Conservation (phyloP, 2,329 filamentous ascomycete species). For the Colletotrichum costaricense region DNA sequence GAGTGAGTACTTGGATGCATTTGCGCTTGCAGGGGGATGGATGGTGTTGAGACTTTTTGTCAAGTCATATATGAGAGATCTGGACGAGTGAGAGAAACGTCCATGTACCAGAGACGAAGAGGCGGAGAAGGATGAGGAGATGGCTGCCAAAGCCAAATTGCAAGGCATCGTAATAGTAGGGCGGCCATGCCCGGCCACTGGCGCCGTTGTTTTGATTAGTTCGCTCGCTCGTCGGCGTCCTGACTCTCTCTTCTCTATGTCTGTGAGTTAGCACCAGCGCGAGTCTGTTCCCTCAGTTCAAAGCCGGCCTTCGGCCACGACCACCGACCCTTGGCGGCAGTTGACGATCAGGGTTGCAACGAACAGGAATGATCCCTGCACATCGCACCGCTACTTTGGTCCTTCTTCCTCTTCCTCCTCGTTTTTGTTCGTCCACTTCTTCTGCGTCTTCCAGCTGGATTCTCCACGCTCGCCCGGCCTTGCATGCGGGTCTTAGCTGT, state of each 20-base stretch:
- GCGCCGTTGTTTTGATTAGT: conserved; percentile 33
- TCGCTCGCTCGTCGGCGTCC: conserved; percentile 16
- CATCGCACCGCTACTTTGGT: conserved; percentile 33
- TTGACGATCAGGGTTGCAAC: conserved; percentile 37
- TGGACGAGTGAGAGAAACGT: neutral
- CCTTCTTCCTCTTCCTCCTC: conserved; percentile 2
- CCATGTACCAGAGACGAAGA: neutral
- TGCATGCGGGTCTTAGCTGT: conserved; percentile 26
- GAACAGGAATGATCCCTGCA: conserved; percentile 31
- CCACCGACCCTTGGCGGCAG: conserved; percentile 36
- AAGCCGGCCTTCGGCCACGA: conserved; percentile 28
- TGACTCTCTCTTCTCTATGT: neutral
- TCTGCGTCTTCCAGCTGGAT: conserved; percentile 24
- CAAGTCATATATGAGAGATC: conserved; percentile 30
- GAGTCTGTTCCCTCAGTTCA: conserved; percentile 30
- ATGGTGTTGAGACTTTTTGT: conserved; percentile 37
- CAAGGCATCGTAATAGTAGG: conserved; percentile 22
- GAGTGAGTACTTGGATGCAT: conserved; percentile 28
- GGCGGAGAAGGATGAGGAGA: conserved; percentile 10
- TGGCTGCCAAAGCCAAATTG: conserved; percentile 19
- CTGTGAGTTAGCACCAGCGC: conserved; percentile 15
- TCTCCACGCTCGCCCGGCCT: conserved; percentile 30
- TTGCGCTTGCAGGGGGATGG: conserved; percentile 35
- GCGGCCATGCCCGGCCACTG: conserved; percentile 10
- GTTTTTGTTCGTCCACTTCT: conserved; percentile 29